Conservation (phyloP, 306 rosid species). For the Cucumis melo region DNA sequence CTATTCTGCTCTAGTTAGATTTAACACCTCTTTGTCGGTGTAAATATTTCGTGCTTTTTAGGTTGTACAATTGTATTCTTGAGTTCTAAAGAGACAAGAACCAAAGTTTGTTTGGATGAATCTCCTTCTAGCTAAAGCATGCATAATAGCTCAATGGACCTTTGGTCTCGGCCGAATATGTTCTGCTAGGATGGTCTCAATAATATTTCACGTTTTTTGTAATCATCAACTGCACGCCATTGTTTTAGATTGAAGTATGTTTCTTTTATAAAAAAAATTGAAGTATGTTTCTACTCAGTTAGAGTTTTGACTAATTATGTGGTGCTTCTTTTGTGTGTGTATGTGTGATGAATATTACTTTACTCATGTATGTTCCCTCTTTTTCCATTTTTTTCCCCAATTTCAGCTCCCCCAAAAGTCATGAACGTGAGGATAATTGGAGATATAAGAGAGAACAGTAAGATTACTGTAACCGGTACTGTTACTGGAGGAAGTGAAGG, state of each 20-base stretch:
- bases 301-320: not conserved
- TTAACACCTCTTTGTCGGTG: too few relatives aligned
- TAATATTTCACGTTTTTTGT: too few relatives aligned
- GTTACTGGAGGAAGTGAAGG: slow-evolving; percentile 96
- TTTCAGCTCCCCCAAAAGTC: slow-evolving; percentile 93
- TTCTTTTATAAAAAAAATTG: not conserved
- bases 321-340: not conserved
- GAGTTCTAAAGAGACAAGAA: too few relatives aligned
- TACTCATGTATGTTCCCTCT: not conserved
- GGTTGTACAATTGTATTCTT: too few relatives aligned
- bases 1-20: too few relatives aligned
- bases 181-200: too few relatives aligned
- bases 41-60: too few relatives aligned
- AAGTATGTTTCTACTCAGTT: not conserved
- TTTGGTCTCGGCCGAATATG: too few relatives aligned
- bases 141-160: too few relatives aligned
- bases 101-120: too few relatives aligned
- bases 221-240: not conserved
- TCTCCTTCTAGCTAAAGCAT: too few relatives aligned
- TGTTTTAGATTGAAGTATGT: not conserved
- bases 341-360: not conserved
- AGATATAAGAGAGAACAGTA: slow-evolving; percentile 72
- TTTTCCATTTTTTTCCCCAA: slow-evolving; percentile 1
- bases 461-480: slow-evolving; percentile 63
- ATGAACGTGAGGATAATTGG: slow-evolving; percentile 58